Base-by-base conservation (phyloP, 495 filamentous ascomycete genomes). In the Aspergillus sclerotioniger region DNA sequence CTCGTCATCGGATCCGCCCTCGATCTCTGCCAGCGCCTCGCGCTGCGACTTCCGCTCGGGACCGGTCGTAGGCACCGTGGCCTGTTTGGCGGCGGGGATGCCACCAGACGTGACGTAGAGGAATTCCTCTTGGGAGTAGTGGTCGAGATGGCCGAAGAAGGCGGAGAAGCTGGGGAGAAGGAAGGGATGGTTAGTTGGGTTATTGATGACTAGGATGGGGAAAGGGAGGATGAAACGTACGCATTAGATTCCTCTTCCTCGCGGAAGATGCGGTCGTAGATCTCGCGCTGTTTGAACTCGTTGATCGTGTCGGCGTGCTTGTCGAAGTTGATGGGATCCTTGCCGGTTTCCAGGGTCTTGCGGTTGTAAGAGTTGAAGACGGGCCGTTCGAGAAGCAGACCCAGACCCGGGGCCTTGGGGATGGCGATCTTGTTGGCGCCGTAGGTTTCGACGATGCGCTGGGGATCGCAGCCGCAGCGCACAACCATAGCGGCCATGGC, bases 231-330 rank as follows among this genome's bases (percentile, higher is more conserved):
- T 8, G 33, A 13, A 46, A 82, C 87, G 75, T 77, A 92, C 88
- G 81, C 76, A 61, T 90, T 84, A 56, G 85, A 81, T 65, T 88
- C 80, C 70, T 92, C 87, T 72, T 98, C 94, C 62, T 94, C 86
- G 33, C 88, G 82, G 74, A 92, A 98, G 58, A 98, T 96, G 12
- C 90, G 80, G 62, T 87, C 81, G 66, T 99, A 99, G 50, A 99
- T 98, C 71, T 96, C 87, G 58, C 86, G 74, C 68, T 96, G 88
- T 77, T 96, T 97, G 71, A 99, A 99, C 58, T 86, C 87, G 52
- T 83, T 76, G 61, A 99, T 91, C 71, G 90, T 83, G 59, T 83
- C 81, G 50, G 91, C 80, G 62, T 87, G 90, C 56, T 86, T 87
- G 31, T 78, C 75, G 67, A 97, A 98, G 65, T 90, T 84, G 56